Evolutionary conservation across 2,329 filamentous ascomycete species (phyloP), one percentile per base, ranked within the genome.

Genomic region (Fusarium liriodendri): DNA sequence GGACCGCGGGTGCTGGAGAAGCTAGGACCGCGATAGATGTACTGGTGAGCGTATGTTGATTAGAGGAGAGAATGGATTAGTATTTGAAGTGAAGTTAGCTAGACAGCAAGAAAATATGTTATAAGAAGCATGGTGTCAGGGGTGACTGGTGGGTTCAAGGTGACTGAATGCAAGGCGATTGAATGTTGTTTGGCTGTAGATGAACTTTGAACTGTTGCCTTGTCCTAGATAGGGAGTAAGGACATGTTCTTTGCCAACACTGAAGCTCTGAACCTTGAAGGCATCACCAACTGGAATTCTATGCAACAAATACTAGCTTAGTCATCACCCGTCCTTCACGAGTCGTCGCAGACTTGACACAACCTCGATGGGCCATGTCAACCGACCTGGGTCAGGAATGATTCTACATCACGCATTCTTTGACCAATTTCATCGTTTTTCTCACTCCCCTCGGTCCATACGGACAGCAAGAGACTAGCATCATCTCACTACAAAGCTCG

Each of bases 1-100:
- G 97, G 97, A 42, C 82, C 93, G 40, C 89, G 93, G 67, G 92
- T 94, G 70, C 85, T 99, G 81, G 94, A 97, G 86, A 99, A 98
- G 88, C 87, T 99, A 79, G 97, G 97, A 16, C 94, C 95, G 60
- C 92, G 96, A 90, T 97, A 89, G 81, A 77, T 64, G 35, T 16
- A 64, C 52, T 40, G 52, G 29, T 59, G 58, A 75, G 72, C 68
- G 52, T 61, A 58, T 37, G 45, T 27, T 54, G 58, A 72, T 52
- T 69, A 58, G 62, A 55, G 66, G 55, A 54, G 66, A 54, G 61
- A 58, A 62, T 38, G 64, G 58, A 55, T 69, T 72, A 67, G 62
- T 70, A 67, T 77, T 73, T 72, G 63, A 50, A 27, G 70, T 42
- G 40, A 64, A 75, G 69, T 58, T 73, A 67, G 75, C 70, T 77